Percentiles rank a stretch among this genome's conserved stretches.
These are phyloP conservation scores for Teunomyces funiuensis DNA, from an alignment of 805 yeast genomes.

Conservation along the genomic window DNA sequence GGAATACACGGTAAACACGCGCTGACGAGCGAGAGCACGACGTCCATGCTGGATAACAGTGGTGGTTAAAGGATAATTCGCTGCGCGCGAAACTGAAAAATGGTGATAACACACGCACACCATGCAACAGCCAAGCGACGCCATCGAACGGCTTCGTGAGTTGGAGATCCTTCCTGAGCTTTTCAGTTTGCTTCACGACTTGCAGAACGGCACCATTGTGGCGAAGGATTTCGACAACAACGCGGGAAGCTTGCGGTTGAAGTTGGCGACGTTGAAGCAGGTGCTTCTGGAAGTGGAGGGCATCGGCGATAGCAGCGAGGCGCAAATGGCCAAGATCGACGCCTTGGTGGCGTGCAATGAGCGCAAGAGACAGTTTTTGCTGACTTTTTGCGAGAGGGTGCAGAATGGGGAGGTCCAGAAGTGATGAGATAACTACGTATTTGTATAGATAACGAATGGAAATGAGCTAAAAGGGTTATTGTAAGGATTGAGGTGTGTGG, in stretches of 20 bases:
- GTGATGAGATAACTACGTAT: no score
- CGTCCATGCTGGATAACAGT: constrained; percentile 18
- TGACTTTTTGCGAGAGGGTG: constrained; percentile 14
- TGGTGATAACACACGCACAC: neutral
- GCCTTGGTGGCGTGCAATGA: constrained; percentile 30
- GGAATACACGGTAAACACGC: constrained; percentile 49
- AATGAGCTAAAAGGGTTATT: no score
- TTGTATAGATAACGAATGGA: no score
- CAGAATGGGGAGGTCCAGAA: constrained; percentile 8
- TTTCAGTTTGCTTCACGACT: constrained; percentile 32
- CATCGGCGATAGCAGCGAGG: constrained; percentile 42
- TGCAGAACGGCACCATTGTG: constrained; percentile 35
- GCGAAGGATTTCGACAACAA: constrained; percentile 44
- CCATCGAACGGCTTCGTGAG: constrained; percentile 23
- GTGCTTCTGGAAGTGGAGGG: constrained; percentile 45
- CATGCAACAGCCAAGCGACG: constrained; percentile 5
- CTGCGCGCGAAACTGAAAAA: neutral
- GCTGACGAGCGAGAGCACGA: constrained; percentile 18
- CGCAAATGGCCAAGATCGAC: constrained; percentile 31
- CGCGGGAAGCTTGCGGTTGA: constrained; percentile 46
- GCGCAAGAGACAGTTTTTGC: constrained; percentile 24
- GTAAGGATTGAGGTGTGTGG: no score
- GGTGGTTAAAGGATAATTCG: neutral
- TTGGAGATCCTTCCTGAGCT: constrained; percentile 40
- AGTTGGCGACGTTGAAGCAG: constrained; percentile 35